These are phyloP conservation scores for Corylus avellana DNA, from an alignment of 306 rosid species.

Conservation along the genomic window DNA sequence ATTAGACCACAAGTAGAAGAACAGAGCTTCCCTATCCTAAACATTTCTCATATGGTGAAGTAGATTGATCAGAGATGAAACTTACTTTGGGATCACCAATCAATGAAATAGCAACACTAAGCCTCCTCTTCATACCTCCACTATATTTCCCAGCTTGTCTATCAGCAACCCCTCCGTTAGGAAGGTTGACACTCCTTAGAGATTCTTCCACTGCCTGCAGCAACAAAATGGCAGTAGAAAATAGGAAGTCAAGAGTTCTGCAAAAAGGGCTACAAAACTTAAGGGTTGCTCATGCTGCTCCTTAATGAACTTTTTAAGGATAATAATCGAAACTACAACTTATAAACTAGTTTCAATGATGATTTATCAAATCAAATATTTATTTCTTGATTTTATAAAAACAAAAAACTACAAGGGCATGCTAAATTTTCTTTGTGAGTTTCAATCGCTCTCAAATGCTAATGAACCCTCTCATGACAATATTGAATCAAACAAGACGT, in stretches of 20 bases:
- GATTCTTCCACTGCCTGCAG: constrained; percentile 96
- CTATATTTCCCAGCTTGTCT: constrained; percentile 83
- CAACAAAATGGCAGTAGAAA: constrained; percentile 22
- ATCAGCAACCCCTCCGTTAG: constrained; percentile 77
- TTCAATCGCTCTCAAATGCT: constrained; percentile 7
- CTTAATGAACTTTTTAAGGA: not conserved
- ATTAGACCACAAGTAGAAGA: constrained; percentile 8
- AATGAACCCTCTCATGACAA: not conserved
- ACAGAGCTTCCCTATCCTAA: not conserved
- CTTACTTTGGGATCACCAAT: constrained; percentile 83
- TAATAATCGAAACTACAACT: not conserved
- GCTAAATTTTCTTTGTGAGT: constrained; percentile 33
- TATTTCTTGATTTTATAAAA: not conserved
- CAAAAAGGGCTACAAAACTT: not conserved
- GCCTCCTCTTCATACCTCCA: constrained; percentile 99
- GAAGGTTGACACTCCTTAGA: constrained; percentile 71
- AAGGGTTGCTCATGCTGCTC: not conserved
- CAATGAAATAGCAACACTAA: constrained; percentile 86
- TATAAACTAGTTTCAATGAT: not conserved
- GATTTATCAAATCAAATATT: not conserved
- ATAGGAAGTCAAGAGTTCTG: constrained; percentile 13
- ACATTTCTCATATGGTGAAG: not conserved
- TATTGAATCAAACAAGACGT: not conserved
- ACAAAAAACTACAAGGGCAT: constrained; percentile 14
- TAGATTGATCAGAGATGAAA: constrained; percentile 15